These are phyloP conservation scores for Harringtonia lauricola DNA, from an alignment of 2,329 filamentous ascomycete genomes.

Conservation along the genomic window DNA sequence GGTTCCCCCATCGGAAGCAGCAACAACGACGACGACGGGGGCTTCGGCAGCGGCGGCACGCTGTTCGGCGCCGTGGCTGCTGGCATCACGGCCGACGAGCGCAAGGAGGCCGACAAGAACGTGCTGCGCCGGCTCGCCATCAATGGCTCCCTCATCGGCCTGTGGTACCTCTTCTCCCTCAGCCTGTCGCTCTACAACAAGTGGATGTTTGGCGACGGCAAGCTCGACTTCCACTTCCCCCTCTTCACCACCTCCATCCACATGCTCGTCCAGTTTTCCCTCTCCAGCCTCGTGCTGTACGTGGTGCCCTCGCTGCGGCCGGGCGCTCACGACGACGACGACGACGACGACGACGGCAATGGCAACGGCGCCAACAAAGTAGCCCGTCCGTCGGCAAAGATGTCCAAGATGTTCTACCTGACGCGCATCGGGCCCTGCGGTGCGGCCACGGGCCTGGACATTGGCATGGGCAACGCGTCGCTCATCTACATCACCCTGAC, in stretches of 20 bases:
- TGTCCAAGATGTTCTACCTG: slow-evolving; percentile 85
- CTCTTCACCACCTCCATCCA: slow-evolving; percentile 92
- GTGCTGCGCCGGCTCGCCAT: slow-evolving; percentile 58
- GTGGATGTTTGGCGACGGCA: slow-evolving; percentile 91
- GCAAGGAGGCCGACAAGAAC: slow-evolving; percentile 63
- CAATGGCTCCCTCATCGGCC: slow-evolving; percentile 69
- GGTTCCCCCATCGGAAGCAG: slow-evolving; percentile 21
- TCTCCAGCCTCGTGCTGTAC: slow-evolving; percentile 69
- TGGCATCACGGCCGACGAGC: slow-evolving; percentile 55
- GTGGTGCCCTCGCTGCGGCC: slow-evolving; percentile 72
- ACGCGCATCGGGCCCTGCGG: slow-evolving; percentile 88
- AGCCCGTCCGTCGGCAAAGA: slow-evolving; percentile 28
- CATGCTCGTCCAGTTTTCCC: slow-evolving; percentile 86
- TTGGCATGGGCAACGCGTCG: slow-evolving; percentile 90
- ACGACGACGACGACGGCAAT: slow-evolving; percentile 47
- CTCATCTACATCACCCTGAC: slow-evolving; percentile 93
- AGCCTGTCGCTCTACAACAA: slow-evolving; percentile 98
- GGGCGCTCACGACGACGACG: slow-evolving; percentile 20
- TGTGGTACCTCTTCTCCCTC: slow-evolving; percentile 89
- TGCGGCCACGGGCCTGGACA: slow-evolving; percentile 84
- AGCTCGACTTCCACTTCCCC: slow-evolving; percentile 85
- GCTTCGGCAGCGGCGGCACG: background rate
- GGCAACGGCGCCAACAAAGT: slow-evolving; percentile 22
- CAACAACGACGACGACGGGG: background rate
- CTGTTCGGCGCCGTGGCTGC: background rate